phyloP scores from a whole-genome alignment of 352 stramenopile species.

The Phytophthora nicotianae region DNA sequence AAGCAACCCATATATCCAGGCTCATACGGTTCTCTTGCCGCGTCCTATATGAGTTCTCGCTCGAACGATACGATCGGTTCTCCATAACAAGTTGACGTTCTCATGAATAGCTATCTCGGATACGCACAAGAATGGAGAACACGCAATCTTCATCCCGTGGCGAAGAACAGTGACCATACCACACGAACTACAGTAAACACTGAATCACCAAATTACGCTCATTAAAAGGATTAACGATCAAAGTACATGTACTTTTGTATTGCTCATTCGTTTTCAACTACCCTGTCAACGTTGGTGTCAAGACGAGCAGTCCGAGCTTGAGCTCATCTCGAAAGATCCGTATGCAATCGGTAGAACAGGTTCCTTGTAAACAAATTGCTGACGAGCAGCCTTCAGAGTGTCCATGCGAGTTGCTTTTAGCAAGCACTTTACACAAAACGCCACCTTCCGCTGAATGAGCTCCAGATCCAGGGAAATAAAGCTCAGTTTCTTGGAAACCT shows the following conservation, averaged over 20 bases:
- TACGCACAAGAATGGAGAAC: no score
- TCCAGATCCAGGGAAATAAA: slow-evolving; percentile 30
- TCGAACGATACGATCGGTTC: slow-evolving; percentile 1
- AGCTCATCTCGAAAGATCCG: no score
- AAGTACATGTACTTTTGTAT: no score
- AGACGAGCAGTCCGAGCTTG: no score
- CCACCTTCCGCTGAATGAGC: slow-evolving; percentile 26
- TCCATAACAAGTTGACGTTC: neutral
- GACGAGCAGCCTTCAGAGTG: slow-evolving; percentile 21
- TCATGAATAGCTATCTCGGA: neutral
- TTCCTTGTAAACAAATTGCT: slow-evolving; percentile 18
- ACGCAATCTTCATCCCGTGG: no score
- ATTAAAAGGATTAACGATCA: no score
- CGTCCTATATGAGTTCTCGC: neutral
- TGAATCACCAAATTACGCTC: no score
- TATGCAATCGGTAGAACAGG: no score
- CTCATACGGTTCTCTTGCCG: neutral
- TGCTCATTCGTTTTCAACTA: no score
- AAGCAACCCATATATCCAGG: slow-evolving; percentile 1
- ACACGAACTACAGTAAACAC: no score
- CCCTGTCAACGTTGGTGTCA: no score
- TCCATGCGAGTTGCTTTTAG: slow-evolving; percentile 22
- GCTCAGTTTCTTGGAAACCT: slow-evolving; percentile 31
- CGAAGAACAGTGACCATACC: no score
- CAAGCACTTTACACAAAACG: slow-evolving; percentile 40